Percentiles rank a stretch among this genome's conserved stretches.
phyloP scores from a whole-genome alignment of 2,329 filamentous ascomycete species.

The Ophioceras dolichostomum region DNA sequence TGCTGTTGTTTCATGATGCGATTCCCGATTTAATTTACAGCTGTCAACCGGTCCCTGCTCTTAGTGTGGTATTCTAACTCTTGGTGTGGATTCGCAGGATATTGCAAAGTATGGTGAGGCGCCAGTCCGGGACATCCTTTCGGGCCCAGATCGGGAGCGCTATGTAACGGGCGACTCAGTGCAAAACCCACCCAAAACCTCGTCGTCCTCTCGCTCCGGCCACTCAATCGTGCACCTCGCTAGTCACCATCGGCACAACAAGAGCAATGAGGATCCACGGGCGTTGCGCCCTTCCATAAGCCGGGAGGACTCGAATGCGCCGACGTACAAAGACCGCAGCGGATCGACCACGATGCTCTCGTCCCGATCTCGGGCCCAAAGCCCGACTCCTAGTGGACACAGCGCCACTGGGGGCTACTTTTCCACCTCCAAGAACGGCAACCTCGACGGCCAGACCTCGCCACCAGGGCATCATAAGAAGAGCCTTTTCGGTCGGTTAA shows the following conservation, averaged over 20 bases:
- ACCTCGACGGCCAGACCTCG: constrained; percentile 44
- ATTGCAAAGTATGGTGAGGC: constrained; percentile 68
- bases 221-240: constrained; percentile 53
- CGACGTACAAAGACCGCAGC: constrained; percentile 42
- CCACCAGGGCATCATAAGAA: constrained; percentile 41
- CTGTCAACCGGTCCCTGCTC: no score
- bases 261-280: constrained; percentile 53
- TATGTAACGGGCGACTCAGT: constrained; percentile 38
- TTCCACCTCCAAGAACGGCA: constrained; percentile 32
- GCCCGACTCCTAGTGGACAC: constrained; percentile 66
- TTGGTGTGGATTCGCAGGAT: no score
- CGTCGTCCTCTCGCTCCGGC: constrained; percentile 48
- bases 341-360: constrained; percentile 31
- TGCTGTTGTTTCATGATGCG: no score
- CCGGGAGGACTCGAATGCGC: constrained; percentile 54
- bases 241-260: constrained; percentile 54
- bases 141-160: constrained; percentile 57
- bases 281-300: constrained; percentile 60
- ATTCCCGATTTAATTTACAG: no score
- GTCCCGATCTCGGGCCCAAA: constrained; percentile 53
- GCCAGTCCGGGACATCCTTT: constrained; percentile 58
- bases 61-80: no score
- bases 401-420: constrained; percentile 29
- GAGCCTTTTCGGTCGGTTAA: constrained; percentile 35
- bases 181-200: constrained; percentile 44